Conservation (phyloP, 148 eudicot genomes). For the Persicaria maculosa region DNA sequence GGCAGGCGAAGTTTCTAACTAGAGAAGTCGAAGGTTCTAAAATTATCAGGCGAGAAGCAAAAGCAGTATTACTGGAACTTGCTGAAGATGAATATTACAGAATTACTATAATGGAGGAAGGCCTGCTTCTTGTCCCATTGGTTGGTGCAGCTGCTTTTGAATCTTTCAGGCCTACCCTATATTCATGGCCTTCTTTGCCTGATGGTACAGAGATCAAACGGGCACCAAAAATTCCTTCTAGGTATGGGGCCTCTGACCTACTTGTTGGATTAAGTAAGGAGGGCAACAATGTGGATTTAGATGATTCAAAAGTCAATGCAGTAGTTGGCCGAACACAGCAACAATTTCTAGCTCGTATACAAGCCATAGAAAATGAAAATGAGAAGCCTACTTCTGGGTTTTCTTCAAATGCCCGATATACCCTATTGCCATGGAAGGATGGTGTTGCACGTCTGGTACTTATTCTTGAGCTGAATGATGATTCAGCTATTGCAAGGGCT, state of each 20-base stretch:
- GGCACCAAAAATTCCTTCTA: slow-evolving; percentile 46
- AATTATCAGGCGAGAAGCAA: slow-evolving; percentile 55
- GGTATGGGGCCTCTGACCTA: slow-evolving; percentile 66
- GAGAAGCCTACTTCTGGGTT: slow-evolving; percentile 26
- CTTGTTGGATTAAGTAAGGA: slow-evolving; percentile 58
- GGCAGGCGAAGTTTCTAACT: slow-evolving; percentile 63
- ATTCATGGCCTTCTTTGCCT: slow-evolving; percentile 80
- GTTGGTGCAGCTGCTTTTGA: slow-evolving; percentile 74
- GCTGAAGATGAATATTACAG: slow-evolving; percentile 61
- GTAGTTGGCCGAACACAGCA: slow-evolving; percentile 65
- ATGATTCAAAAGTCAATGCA: slow-evolving; percentile 58
- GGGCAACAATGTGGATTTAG: slow-evolving; percentile 38
- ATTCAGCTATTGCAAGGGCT: slow-evolving; percentile 58
- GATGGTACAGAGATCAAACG: slow-evolving; percentile 70
- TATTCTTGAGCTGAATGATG: slow-evolving; percentile 83
- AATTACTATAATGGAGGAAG: slow-evolving; percentile 74
- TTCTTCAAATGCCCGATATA: slow-evolving; percentile 31
- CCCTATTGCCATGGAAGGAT: slow-evolving; percentile 68
- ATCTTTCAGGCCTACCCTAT: slow-evolving; percentile 52
- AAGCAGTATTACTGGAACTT: slow-evolving; percentile 55
- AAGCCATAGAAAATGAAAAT: slow-evolving; percentile 65
- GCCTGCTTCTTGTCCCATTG: slow-evolving; percentile 68
- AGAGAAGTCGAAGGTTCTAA: slow-evolving; percentile 44
- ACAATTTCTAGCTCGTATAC: slow-evolving; percentile 77
- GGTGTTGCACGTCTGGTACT: slow-evolving; percentile 82